Evolutionary conservation across 139 green algal species (phyloP).

Genomic region (Micromonas commoda): DNA sequence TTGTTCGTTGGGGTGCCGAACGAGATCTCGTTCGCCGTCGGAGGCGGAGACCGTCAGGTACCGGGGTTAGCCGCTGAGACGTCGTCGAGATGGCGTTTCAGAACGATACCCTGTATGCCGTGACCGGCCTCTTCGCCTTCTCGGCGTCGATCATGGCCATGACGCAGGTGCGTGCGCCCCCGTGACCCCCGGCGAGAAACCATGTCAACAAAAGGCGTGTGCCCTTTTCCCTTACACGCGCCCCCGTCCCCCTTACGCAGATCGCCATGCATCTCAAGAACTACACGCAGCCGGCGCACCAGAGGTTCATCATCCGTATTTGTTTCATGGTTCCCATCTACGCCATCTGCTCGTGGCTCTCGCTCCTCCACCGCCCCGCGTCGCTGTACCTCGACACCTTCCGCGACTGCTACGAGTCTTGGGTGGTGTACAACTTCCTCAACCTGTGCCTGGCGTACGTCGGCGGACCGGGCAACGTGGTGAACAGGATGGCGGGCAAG

Average conservation of each 20-base stretch:
- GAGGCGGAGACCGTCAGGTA: too few relatives aligned
- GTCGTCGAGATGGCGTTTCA: too few relatives aligned
- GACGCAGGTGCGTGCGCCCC: too few relatives aligned
- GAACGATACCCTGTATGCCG: too few relatives aligned
- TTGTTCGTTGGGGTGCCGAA: too few relatives aligned
- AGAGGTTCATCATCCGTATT: slow-evolving; percentile 95
- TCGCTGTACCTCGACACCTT: slow-evolving; percentile 80
- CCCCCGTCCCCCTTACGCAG: slow-evolving; percentile 40
- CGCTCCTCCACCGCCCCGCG: slow-evolving; percentile 50
- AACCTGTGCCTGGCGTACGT: slow-evolving; percentile 85
- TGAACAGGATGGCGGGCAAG: slow-evolving; percentile 75
- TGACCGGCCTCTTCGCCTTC: too few relatives aligned
- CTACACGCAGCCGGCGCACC: slow-evolving; percentile 85
- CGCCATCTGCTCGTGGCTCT: slow-evolving; percentile 66
- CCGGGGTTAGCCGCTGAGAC: too few relatives aligned
- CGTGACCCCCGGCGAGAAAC: too few relatives aligned
- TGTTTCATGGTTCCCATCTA: slow-evolving; percentile 97
- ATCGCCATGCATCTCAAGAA: slow-evolving; percentile 81
- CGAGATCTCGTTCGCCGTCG: too few relatives aligned
- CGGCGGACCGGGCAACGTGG: slow-evolving; percentile 84
- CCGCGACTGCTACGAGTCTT: slow-evolving; percentile 91
- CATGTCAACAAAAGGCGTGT: too few relatives aligned
- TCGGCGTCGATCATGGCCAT: too few relatives aligned
- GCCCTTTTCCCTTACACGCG: too few relatives aligned
- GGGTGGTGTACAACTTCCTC: slow-evolving; percentile 97